A percentile compares a stretch with the other conserved stretches of the same genome.
Evolutionary conservation across 164 flowering plant species (phyloP).

Genomic region (Vitis riparia): DNA sequence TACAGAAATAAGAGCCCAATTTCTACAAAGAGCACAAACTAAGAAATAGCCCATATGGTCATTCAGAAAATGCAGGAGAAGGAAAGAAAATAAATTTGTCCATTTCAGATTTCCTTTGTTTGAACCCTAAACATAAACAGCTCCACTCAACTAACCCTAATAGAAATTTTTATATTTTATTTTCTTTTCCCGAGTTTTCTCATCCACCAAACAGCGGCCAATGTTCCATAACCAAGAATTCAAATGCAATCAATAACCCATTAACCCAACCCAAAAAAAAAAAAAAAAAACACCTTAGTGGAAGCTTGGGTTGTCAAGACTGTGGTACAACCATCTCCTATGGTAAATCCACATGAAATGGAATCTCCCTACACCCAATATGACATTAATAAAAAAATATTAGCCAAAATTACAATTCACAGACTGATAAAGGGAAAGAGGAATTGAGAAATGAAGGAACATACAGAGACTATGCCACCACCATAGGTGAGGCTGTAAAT

Average conservation of each 20-base stretch:
- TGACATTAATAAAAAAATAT: background rate
- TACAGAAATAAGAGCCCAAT: background rate
- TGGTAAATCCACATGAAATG: slow-evolving; percentile 50
- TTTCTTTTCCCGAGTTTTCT: too few relatives aligned
- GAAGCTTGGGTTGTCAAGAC: slow-evolving; percentile 93
- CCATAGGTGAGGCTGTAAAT: slow-evolving; percentile 91
- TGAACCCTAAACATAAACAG: too few relatives aligned
- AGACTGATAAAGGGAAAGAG: background rate
- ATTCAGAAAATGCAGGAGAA: too few relatives aligned
- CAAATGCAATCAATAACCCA: background rate
- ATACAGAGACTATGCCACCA: slow-evolving; percentile 96
- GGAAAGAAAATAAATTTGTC: too few relatives aligned
- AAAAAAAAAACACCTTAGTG: slow-evolving; percentile 60
- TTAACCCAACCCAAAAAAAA: background rate
- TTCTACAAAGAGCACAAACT: background rate
- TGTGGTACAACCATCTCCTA: slow-evolving; percentile 73
- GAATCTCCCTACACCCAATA: slow-evolving; percentile 63
- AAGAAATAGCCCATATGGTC: background rate
- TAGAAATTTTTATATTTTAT: too few relatives aligned
- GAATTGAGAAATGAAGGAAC: slow-evolving; percentile 6
- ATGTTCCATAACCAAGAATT: background rate
- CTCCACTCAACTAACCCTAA: too few relatives aligned
- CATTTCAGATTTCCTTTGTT: too few relatives aligned
- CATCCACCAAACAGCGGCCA: too few relatives aligned
- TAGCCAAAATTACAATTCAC: too few relatives aligned